Evolutionary conservation across 495 filamentous ascomycete genomes (phyloP).

Genomic region (Neurospora sp.): DNA sequence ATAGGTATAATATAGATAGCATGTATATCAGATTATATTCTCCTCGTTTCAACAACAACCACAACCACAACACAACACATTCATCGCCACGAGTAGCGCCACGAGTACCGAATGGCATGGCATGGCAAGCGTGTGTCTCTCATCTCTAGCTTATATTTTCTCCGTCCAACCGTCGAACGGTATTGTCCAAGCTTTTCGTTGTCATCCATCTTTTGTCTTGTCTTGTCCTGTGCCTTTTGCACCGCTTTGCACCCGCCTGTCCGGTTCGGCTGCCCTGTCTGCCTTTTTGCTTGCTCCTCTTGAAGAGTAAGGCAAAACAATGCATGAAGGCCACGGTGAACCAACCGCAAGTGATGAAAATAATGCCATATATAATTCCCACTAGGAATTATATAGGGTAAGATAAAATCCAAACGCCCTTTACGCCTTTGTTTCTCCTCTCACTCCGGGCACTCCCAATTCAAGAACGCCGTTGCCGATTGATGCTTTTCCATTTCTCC

Average conservation of each 20-base stretch:
- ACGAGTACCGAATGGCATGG: not conserved
- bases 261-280: not conserved
- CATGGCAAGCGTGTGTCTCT: not conserved
- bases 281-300: not conserved
- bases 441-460: not conserved
- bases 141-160: not conserved
- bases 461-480: not conserved
- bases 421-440: not conserved
- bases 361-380: not conserved
- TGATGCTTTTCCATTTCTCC: not conserved
- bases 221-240: not conserved
- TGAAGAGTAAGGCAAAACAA: not conserved
- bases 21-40: not conserved
- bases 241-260: not conserved
- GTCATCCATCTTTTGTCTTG: not conserved
- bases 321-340: not conserved
- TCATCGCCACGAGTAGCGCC: not conserved
- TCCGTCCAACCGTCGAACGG: not conserved
- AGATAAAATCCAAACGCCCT: not conserved
- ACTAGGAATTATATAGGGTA: not conserved
- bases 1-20: not conserved
- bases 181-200: not conserved
- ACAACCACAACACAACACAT: too few relatives aligned
- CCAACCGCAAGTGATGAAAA: not conserved
- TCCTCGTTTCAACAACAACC: not conserved